Percentiles rank a stretch among this genome's conserved stretches.
phyloP scores from a whole-genome alignment of 2,329 filamentous ascomycete genomes.

The Ophiobolus disseminans region DNA sequence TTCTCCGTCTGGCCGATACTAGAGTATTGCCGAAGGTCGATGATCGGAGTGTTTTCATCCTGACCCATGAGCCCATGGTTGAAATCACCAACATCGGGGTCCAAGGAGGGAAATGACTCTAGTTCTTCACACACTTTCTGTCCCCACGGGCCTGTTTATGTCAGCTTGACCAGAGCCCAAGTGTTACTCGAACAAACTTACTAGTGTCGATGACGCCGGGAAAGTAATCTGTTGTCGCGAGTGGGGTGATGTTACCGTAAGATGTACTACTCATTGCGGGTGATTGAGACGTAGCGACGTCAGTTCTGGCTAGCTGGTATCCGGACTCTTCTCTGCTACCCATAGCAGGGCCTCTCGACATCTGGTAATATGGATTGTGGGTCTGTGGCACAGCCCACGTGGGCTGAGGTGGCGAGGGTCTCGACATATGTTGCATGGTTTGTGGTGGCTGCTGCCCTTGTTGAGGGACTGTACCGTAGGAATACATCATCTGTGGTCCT shows the following conservation, averaged over 20 bases:
- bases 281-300: constrained; percentile 32
- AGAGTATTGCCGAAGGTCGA: constrained; percentile 49
- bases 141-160: constrained; percentile 45
- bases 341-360: constrained; percentile 28
- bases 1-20: constrained; percentile 41
- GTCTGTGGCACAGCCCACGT: constrained; percentile 45
- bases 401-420: constrained; percentile 42
- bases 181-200: constrained; percentile 24
- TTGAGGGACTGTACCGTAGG: constrained; percentile 36
- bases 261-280: constrained; percentile 28
- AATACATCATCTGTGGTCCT: constrained; percentile 46
- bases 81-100: constrained; percentile 49
- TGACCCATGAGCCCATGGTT: constrained; percentile 45
- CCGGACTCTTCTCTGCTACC: constrained; percentile 35
- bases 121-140: constrained; percentile 50
- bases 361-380: constrained; percentile 41
- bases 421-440: constrained; percentile 34
- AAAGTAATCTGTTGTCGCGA: constrained; percentile 44
- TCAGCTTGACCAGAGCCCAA: constrained; percentile 21
- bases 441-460: constrained; percentile 35
- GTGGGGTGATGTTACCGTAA: constrained; percentile 30
- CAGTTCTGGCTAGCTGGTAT: constrained; percentile 32
- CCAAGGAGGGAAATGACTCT: constrained; percentile 48
- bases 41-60: constrained; percentile 51
- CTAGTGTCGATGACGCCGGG: constrained; percentile 48